A percentile compares a stretch with the other conserved stretches of the same genome.
These are phyloP conservation scores for Globisporangium solare DNA, from an alignment of 352 stramenopile species.

Conservation along the genomic window DNA sequence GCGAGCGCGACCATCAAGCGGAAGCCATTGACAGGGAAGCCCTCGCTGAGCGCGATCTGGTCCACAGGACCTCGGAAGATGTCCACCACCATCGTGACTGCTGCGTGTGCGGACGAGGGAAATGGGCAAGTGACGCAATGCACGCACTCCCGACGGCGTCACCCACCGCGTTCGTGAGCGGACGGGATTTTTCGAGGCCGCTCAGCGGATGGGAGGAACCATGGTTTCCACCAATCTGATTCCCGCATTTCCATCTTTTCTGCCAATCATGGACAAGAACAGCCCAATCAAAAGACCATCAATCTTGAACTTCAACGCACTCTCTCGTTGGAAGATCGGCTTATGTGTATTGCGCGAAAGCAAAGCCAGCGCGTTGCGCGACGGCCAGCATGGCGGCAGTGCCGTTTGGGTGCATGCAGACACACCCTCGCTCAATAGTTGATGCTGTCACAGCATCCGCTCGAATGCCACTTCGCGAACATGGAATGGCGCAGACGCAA, in stretches of 20 bases:
- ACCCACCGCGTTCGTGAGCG: constrained; percentile 4
- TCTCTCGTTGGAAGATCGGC: neutral
- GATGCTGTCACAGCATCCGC: constrained; percentile 31
- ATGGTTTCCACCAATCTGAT: constrained; percentile 32
- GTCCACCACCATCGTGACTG: constrained; percentile 40
- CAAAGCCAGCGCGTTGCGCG: no score
- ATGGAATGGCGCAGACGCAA: constrained; percentile 56
- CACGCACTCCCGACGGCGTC: neutral
- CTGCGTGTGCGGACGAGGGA: neutral
- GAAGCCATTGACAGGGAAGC: constrained; percentile 75
- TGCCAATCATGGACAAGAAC: constrained; percentile 14
- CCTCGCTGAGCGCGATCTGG: constrained; percentile 52
- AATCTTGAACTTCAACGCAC: neutral
- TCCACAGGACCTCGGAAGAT: constrained; percentile 65
- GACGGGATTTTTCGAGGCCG: neutral
- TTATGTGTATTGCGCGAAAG: no score
- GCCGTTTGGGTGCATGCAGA: no score
- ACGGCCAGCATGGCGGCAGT: no score
- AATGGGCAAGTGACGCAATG: constrained; percentile 20
- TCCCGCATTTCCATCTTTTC: constrained; percentile 1
- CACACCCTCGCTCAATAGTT: neutral
- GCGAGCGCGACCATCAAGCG: constrained; percentile 72
- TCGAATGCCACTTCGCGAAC: constrained; percentile 68
- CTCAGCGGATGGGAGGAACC: neutral
- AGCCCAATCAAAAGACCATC: neutral